phyloP scores from a whole-genome alignment of 495 filamentous ascomycete genomes.

The Neurospora sublineolata region DNA sequence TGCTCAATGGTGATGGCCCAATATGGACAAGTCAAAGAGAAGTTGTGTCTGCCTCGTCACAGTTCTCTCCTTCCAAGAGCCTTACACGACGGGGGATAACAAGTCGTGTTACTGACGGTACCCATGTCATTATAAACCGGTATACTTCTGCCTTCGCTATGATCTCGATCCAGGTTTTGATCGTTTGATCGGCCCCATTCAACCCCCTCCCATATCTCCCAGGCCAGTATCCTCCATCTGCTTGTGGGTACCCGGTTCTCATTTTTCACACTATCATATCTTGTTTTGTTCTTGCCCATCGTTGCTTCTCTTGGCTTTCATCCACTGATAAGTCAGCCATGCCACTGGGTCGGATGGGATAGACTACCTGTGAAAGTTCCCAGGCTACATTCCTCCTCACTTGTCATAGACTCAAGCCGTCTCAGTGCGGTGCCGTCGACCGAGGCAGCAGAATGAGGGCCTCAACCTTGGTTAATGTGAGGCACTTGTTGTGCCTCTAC shows the following conservation, averaged over 20 bases:
- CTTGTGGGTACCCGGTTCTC: background rate
- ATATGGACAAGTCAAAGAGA: background rate
- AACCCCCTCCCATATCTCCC: background rate
- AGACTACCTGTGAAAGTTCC: background rate
- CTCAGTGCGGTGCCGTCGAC: background rate
- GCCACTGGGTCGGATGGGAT: background rate
- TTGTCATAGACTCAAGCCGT: background rate
- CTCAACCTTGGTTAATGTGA: background rate
- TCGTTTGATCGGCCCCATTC: background rate
- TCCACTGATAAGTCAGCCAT: background rate
- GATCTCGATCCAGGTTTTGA: background rate
- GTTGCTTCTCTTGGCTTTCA: background rate
- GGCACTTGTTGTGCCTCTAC: conserved; percentile 18
- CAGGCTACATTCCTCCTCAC: background rate
- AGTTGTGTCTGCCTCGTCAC: background rate
- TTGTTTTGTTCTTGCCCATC: background rate
- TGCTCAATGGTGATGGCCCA: background rate
- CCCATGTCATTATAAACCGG: background rate
- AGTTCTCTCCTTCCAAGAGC: background rate
- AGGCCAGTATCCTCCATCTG: background rate
- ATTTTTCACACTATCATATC: background rate
- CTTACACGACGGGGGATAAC: background rate
- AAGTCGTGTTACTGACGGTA: background rate
- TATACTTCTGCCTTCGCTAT: background rate
- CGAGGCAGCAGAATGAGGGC: background rate